Conservation (phyloP, 495 filamentous ascomycete species). For the Astrocystis sublimbata region DNA sequence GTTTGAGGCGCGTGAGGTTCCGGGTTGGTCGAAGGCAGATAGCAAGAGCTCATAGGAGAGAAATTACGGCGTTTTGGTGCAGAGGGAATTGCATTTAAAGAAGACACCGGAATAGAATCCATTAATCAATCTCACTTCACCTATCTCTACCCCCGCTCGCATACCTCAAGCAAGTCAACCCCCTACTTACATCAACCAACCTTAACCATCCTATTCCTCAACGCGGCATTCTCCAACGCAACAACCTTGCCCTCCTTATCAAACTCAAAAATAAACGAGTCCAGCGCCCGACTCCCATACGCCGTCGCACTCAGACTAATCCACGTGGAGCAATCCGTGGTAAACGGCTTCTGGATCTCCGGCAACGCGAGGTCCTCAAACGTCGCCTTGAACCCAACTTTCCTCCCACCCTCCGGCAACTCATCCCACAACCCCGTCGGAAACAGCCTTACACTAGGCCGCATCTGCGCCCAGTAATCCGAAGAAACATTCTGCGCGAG, state of each 20-base stretch:
- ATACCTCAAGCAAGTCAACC: background rate
- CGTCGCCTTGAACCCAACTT: conserved; percentile 43
- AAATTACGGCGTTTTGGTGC: no score
- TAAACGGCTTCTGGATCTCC: conserved; percentile 28
- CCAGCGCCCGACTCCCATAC: conserved; percentile 40
- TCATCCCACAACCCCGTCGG: conserved; percentile 41
- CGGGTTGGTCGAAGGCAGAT: no score
- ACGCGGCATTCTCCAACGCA: conserved; percentile 40
- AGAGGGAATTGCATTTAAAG: no score
- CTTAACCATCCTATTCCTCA: conserved; percentile 39
- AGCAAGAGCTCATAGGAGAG: no score
- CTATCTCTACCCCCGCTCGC: background rate
- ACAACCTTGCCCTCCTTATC: conserved; percentile 35
- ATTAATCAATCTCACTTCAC: background rate
- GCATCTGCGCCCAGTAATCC: conserved; percentile 25
- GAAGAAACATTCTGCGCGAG: conserved; percentile 29
- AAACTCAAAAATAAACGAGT: conserved; percentile 48
- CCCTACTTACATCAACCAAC: conserved; percentile 17
- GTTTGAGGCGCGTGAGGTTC: no score
- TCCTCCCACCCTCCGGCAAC: conserved; percentile 31
- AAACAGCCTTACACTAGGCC: conserved; percentile 41
- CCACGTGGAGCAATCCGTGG: conserved; percentile 43
- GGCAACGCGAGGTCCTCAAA: conserved; percentile 40
- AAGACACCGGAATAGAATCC: no score
- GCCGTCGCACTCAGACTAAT: conserved; percentile 36